These are phyloP conservation scores for Colletotrichum gloeosporioides DNA, from an alignment of 2,329 filamentous ascomycete species.

Conservation along the genomic window DNA sequence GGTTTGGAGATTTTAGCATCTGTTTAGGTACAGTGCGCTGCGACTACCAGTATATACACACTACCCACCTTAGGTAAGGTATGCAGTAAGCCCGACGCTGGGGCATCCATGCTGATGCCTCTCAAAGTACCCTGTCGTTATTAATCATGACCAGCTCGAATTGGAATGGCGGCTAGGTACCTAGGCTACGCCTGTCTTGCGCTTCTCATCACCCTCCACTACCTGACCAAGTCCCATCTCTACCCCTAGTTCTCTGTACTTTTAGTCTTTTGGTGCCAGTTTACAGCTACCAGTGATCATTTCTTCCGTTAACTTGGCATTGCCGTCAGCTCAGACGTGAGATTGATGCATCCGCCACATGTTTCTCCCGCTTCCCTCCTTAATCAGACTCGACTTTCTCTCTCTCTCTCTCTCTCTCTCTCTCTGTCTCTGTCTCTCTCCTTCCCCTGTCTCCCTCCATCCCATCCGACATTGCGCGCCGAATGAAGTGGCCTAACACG, in stretches of 20 bases:
- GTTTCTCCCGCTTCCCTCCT: not conserved
- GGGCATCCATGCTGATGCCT: slow-evolving; percentile 4
- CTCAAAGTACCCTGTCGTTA: not conserved
- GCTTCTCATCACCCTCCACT: not conserved
- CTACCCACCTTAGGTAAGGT: not conserved
- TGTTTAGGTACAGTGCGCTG: not conserved
- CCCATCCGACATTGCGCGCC: not conserved
- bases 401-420: not conserved
- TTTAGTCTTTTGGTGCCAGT: not conserved
- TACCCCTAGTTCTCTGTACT: not conserved
- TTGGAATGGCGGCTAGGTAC: not conserved
- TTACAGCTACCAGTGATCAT: not conserved
- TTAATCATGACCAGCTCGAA: slow-evolving; percentile 9
- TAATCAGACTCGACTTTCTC: not conserved
- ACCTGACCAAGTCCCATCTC: not conserved
- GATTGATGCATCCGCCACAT: not conserved
- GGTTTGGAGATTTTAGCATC: not conserved
- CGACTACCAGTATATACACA: not conserved
- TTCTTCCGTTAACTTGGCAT: not conserved
- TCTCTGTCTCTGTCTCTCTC: not conserved
- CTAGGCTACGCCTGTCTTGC: not conserved
- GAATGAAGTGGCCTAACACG: not conserved
- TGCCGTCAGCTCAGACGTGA: not conserved
- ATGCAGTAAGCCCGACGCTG: not conserved
- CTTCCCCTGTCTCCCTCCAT: not conserved